Evolutionary conservation across 2,329 filamentous ascomycete species (phyloP).

Genomic region (Alternaria atra): DNA sequence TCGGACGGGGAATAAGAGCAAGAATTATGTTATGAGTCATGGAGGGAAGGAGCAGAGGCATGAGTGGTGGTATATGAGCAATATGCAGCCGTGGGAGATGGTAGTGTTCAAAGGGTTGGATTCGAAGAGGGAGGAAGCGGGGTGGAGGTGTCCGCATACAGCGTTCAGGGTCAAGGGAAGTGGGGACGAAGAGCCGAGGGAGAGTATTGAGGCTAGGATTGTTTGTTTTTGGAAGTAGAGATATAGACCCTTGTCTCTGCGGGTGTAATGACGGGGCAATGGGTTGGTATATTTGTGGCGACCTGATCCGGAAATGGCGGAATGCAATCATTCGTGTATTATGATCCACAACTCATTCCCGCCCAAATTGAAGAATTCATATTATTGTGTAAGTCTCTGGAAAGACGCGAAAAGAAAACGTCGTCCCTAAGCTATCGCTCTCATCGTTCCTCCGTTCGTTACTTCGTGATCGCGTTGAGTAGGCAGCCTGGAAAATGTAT

Average conservation of each 20-base stretch:
- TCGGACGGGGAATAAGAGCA: constrained; percentile 23
- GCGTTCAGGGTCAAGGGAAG: constrained; percentile 30
- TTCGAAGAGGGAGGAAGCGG: constrained; percentile 21
- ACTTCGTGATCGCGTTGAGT: too few species aligned
- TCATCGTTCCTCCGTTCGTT: too few species aligned
- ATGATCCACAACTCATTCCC: too few species aligned
- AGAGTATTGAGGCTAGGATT: constrained; percentile 39
- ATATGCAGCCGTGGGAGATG: constrained; percentile 33
- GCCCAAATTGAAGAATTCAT: too few species aligned
- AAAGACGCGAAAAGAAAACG: too few species aligned
- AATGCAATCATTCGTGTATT: background rate
- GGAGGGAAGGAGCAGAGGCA: constrained; percentile 21
- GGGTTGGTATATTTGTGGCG: background rate
- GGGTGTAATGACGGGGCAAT: background rate
- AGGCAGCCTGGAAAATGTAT: too few species aligned
- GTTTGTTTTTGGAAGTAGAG: constrained; percentile 29
- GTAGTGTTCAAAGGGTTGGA: constrained; percentile 42
- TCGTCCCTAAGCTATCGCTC: too few species aligned
- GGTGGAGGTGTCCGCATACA: constrained; percentile 39
- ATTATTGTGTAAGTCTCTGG: too few species aligned
- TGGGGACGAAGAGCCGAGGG: constrained; percentile 25
- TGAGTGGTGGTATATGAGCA: constrained; percentile 41
- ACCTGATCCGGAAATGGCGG: background rate
- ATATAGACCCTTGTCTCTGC: background rate
- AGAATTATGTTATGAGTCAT: constrained; percentile 32